phyloP scores from a whole-genome alignment of 345 rosid species.

The Eucalyptus microcorys region DNA sequence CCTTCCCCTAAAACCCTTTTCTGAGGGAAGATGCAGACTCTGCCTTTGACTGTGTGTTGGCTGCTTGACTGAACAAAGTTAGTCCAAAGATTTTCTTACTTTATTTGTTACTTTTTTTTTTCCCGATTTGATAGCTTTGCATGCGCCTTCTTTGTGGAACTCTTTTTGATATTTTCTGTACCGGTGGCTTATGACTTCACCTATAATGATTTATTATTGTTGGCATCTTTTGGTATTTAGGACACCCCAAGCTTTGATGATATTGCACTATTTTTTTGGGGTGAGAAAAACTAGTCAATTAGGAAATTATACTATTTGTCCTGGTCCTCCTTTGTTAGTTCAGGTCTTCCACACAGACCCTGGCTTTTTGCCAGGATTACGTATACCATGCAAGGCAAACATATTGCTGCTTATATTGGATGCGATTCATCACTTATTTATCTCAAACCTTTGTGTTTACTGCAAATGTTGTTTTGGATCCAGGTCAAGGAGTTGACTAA shows the following conservation, averaged over 20 bases:
- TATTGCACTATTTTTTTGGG: neutral
- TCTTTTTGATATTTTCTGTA: neutral
- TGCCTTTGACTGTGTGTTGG: neutral
- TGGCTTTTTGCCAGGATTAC: neutral
- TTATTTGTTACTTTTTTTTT: neutral
- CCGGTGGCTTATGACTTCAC: neutral
- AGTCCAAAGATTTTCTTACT: neutral
- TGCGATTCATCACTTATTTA: neutral
- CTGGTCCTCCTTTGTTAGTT: neutral
- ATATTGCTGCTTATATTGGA: neutral
- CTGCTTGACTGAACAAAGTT: neutral
- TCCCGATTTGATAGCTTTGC: neutral
- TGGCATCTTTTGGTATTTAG: neutral
- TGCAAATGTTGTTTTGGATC: neutral
- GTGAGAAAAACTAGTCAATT: neutral
- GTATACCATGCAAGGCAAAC: neutral
- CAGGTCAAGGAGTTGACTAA: conserved; percentile 6
- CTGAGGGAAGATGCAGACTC: neutral
- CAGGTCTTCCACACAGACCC: neutral
- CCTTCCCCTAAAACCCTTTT: neutral
- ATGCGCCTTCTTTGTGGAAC: neutral
- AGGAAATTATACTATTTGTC: neutral
- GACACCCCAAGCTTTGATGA: neutral
- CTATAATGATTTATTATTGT: neutral
- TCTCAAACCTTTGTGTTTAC: neutral